Conservation (phyloP, 1,284 basidiomycete species). For the Inonotus obliquus region DNA sequence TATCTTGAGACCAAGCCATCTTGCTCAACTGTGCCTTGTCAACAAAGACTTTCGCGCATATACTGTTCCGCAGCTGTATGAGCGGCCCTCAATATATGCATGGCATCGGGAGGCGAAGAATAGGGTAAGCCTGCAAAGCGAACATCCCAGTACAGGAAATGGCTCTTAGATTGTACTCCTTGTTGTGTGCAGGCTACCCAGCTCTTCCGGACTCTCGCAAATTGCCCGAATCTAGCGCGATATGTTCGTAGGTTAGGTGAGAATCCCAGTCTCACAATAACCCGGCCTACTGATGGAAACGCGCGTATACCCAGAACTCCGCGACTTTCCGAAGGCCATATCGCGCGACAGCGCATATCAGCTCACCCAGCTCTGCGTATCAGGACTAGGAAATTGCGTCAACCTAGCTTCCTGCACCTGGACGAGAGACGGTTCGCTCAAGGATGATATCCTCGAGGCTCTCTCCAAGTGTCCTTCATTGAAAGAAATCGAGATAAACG, state of each 20-base stretch:
- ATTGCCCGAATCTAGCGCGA: constrained; percentile 44
- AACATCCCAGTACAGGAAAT: not conserved
- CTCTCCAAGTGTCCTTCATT: constrained; percentile 40
- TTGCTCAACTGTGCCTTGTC: constrained; percentile 49
- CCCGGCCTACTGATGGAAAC: not conserved
- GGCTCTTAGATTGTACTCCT: not conserved
- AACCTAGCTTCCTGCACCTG: constrained; percentile 60
- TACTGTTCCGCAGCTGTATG: constrained; percentile 47
- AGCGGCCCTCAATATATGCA: constrained; percentile 52
- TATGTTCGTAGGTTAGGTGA: constrained; percentile 52
- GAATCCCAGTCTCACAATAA: constrained; percentile 22
- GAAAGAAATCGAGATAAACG: constrained; percentile 63
- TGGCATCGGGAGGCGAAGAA: constrained; percentile 61
- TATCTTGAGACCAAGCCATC: constrained; percentile 46
- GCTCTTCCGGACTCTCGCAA: constrained; percentile 48
- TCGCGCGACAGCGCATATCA: constrained; percentile 21
- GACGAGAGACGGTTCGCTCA: constrained; percentile 71
- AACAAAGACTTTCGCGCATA: constrained; percentile 48
- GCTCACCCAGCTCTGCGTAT: constrained; percentile 36
- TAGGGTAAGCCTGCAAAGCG: constrained; percentile 36
- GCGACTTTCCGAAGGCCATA: constrained; percentile 55
- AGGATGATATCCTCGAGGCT: constrained; percentile 47
- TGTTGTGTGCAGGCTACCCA: constrained; percentile 39
- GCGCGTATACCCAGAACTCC: constrained; percentile 39
- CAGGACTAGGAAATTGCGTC: constrained; percentile 53